Conservation (phyloP, 2,329 filamentous ascomycete species). For the Aspergillus hiratsukae region DNA sequence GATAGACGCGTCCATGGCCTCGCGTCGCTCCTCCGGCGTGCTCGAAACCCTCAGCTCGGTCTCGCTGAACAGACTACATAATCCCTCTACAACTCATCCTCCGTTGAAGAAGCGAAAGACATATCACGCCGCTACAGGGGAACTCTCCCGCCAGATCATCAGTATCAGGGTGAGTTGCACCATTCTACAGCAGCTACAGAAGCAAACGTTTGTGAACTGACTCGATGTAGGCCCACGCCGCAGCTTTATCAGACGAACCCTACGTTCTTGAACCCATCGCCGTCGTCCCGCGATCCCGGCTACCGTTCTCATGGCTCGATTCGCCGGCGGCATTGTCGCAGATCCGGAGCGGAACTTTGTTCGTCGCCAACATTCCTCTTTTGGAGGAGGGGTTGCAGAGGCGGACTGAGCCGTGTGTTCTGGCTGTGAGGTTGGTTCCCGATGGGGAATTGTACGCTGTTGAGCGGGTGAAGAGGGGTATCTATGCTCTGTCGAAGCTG, state of each 20-base stretch:
- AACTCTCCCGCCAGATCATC: conserved; percentile 18
- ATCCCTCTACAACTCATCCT: conserved; percentile 13
- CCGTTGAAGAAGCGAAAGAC: conserved; percentile 34
- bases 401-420: conserved; percentile 25
- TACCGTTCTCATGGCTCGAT: conserved; percentile 41
- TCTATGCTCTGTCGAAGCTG: conserved; percentile 38
- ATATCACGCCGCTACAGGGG: conserved; percentile 14
- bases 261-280: conserved; percentile 34
- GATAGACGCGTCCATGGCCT: conserved; percentile 34
- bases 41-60: conserved; percentile 26
- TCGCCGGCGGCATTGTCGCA: conserved; percentile 20
- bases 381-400: conserved; percentile 28
- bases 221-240: conserved; percentile 28
- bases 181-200: background rate
- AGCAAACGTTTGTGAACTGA: background rate
- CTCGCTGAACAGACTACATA: conserved; percentile 29
- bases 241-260: conserved; percentile 32
- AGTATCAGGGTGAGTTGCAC: conserved; percentile 28
- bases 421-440: conserved; percentile 28
- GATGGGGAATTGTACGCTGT: conserved; percentile 34
- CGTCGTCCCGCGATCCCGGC: conserved; percentile 30
- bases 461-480: conserved; percentile 35
- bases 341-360: conserved; percentile 33
- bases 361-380: conserved; percentile 33
- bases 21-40: conserved; percentile 25